These are phyloP conservation scores for Parsonsia alboflavescens DNA, from an alignment of 257 asterid species.

Conservation along the genomic window DNA sequence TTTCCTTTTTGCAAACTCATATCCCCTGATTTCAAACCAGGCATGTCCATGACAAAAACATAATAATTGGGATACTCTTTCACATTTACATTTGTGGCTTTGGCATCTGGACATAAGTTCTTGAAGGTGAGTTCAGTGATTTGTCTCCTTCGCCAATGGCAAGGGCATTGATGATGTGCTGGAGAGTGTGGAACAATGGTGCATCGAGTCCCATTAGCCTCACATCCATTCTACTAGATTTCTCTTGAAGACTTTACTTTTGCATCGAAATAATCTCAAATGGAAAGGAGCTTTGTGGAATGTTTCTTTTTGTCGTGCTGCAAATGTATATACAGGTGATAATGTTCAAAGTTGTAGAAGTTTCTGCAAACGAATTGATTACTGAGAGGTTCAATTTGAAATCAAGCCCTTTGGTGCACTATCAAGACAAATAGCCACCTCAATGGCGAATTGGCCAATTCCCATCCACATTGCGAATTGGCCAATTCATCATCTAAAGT, in stretches of 20 bases:
- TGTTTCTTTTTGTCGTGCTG: no score
- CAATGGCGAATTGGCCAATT: no score
- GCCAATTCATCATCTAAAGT: no score
- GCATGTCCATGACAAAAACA: constrained; percentile 23
- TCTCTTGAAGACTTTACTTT: no score
- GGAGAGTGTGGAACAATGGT: constrained; percentile 23
- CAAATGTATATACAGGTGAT: constrained; percentile 2
- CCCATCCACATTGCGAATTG: no score
- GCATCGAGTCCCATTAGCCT: constrained; percentile 16
- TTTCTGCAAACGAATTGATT: constrained; percentile 3
- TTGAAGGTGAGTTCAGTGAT: constrained; percentile 10
- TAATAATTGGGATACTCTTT: constrained; percentile 17
- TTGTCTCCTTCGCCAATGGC: constrained; percentile 17
- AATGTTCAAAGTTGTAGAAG: background rate
- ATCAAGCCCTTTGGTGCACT: no score
- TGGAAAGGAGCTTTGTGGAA: background rate
- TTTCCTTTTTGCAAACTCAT: constrained; percentile 34
- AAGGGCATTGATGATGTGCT: constrained; percentile 11
- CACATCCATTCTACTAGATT: constrained; percentile 5
- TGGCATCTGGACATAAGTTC: constrained; percentile 22
- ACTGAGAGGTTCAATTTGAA: constrained; percentile 4
- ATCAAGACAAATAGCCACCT: no score
- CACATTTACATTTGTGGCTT: constrained; percentile 23
- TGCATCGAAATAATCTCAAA: no score
- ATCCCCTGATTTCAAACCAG: constrained; percentile 28